Conservation (phyloP, 805 yeast species). For the Lipomyces yamadae region DNA sequence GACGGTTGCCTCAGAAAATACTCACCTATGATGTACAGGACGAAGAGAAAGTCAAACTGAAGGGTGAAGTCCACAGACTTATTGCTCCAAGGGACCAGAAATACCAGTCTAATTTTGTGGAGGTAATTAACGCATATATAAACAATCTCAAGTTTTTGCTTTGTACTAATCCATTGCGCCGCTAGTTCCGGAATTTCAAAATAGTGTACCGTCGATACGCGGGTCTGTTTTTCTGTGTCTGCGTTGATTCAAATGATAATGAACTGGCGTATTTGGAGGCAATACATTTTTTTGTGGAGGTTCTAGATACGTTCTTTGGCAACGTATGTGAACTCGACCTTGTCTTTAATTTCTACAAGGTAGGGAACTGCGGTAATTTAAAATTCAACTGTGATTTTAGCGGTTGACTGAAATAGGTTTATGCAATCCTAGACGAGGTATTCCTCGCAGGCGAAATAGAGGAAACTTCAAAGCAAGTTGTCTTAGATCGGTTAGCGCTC, state of each 20-base stretch:
- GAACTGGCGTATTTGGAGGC: conserved; percentile 83
- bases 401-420: conserved; percentile 46
- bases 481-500: conserved; percentile 66
- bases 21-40: conserved; percentile 42
- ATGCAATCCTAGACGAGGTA: conserved; percentile 82
- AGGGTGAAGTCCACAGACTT: conserved; percentile 73
- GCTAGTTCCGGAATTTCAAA: conserved; percentile 61
- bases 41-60: conserved; percentile 53
- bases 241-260: conserved; percentile 78
- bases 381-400: not conserved
- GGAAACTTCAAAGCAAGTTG: conserved; percentile 74
- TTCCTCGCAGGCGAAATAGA: conserved; percentile 89
- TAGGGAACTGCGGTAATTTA: not conserved
- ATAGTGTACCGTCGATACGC: conserved; percentile 89
- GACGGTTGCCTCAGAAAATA: not conserved
- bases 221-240: conserved; percentile 85
- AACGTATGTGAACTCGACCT: conserved; percentile 93
- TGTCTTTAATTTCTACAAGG: conserved; percentile 87
- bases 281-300: conserved; percentile 86
- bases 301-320: conserved; percentile 81
- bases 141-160: not conserved
- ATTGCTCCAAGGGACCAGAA: conserved; percentile 83
- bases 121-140: conserved; percentile 41
- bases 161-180: not conserved
- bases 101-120: conserved; percentile 80